Evolutionary conservation across 177 flowering plant genomes (phyloP).

Genomic region (Vitis hybrid): DNA sequence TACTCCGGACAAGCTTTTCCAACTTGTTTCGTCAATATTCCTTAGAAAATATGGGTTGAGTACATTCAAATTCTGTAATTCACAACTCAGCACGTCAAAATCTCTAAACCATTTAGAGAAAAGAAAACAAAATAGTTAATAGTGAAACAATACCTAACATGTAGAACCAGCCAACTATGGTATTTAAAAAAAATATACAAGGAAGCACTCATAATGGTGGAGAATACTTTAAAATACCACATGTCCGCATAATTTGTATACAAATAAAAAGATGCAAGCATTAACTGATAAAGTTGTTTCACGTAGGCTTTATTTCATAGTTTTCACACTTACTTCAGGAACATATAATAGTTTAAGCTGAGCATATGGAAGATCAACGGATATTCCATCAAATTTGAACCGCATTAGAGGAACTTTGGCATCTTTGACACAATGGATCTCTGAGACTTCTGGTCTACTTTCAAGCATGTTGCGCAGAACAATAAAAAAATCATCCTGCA

Average conservation of each 20-base stretch:
- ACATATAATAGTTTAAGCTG: conserved; percentile 42
- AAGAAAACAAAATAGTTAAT: no score
- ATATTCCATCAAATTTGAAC: conserved; percentile 56
- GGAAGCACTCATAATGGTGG: no score
- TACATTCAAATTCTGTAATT: conserved; percentile 49
- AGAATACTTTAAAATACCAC: no score
- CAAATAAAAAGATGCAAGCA: neutral
- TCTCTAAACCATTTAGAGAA: neutral
- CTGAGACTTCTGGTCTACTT: conserved; percentile 44
- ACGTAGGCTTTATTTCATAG: neutral
- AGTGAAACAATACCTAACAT: no score
- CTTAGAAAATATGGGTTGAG: conserved; percentile 33
- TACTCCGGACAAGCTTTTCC: conserved; percentile 64
- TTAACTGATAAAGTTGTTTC: neutral
- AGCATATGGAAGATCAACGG: conserved; percentile 58
- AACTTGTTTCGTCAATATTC: conserved; percentile 53
- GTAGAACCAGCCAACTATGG: no score
- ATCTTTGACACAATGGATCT: conserved; percentile 54
- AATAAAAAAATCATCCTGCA: conserved; percentile 62
- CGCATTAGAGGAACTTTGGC: conserved; percentile 67
- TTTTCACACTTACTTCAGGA: conserved; percentile 41
- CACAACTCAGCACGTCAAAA: conserved; percentile 6
- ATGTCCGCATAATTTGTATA: no score
- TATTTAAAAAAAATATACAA: neutral
- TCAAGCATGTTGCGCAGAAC: conserved; percentile 56